phyloP scores from a whole-genome alignment of 148 eudicot genomes.

The Linanthus parryae region DNA sequence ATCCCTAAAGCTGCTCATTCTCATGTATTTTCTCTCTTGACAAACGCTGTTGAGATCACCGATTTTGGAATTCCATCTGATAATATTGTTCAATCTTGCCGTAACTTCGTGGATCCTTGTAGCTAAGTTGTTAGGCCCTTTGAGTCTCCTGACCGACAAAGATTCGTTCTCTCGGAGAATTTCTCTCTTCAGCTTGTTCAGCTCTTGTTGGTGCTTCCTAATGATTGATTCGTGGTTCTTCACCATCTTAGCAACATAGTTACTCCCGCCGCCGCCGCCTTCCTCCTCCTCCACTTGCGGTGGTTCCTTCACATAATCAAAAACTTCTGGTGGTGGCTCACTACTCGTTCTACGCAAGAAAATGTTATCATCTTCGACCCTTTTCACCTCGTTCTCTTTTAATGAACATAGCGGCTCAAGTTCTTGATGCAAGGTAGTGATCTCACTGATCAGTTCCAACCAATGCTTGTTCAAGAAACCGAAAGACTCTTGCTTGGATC shows the following conservation, averaged over 20 bases:
- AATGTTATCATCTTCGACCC: not conserved
- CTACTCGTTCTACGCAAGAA: conserved; percentile 15
- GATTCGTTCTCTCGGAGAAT: conserved; percentile 16
- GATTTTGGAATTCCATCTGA: conserved; percentile 24
- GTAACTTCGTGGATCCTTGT: conserved; percentile 22
- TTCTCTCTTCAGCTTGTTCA: conserved; percentile 25
- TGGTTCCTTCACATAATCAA: too few species aligned
- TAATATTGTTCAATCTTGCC: conserved; percentile 27
- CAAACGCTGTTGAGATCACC: not conserved
- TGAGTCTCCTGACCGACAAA: conserved; percentile 13
- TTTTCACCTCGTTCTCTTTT: conserved; percentile 2
- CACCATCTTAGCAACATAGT: conserved; percentile 31
- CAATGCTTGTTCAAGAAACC: conserved; percentile 15
- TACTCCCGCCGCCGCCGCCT: conserved; percentile 9
- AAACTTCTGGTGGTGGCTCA: conserved; percentile 19
- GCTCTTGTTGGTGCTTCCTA: conserved; percentile 23
- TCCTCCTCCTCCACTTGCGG: conserved; percentile 10
- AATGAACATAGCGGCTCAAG: conserved; percentile 17
- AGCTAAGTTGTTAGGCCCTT: conserved; percentile 11
- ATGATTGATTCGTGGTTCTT: conserved; percentile 40
- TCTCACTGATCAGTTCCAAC: conserved; percentile 28
- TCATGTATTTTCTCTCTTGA: not conserved
- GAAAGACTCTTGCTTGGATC: not conserved
- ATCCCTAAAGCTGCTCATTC: not conserved
- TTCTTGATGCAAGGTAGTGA: conserved; percentile 29